phyloP scores from a whole-genome alignment of 2,329 filamentous ascomycete species.

The Fusarium avenaceum region DNA sequence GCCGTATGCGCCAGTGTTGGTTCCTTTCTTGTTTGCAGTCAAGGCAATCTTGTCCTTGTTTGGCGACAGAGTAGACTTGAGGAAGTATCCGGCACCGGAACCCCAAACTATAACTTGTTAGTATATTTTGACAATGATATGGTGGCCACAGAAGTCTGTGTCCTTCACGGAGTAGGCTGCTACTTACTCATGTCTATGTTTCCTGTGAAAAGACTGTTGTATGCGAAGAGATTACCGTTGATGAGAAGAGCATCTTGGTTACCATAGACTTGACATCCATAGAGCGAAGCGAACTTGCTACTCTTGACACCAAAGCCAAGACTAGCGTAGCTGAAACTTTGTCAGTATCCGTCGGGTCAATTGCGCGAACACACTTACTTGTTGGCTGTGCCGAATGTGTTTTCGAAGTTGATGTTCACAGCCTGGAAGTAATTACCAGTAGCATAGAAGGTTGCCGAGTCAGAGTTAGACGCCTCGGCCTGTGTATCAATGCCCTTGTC shows the following conservation, averaged over 20 bases:
- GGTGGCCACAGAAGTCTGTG: too few relatives aligned
- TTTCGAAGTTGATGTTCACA: conserved; percentile 46
- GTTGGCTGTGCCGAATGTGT: conserved; percentile 39
- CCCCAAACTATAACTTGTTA: conserved; percentile 49
- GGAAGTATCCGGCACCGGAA: conserved; percentile 60
- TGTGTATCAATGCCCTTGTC: conserved; percentile 44
- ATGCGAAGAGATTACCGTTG: conserved; percentile 62
- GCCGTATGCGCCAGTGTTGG: conserved; percentile 53
- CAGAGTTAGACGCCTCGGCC: conserved; percentile 43
- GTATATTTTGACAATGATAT: not conserved
- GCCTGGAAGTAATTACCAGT: conserved; percentile 47
- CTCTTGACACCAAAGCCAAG: conserved; percentile 61
- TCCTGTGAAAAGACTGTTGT: conserved; percentile 59
- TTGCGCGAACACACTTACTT: conserved; percentile 18
- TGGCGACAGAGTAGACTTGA: conserved; percentile 51
- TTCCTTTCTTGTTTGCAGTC: conserved; percentile 56
- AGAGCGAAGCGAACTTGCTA: conserved; percentile 53
- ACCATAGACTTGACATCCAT: conserved; percentile 61
- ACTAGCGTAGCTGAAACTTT: conserved; percentile 54
- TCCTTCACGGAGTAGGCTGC: too few relatives aligned
- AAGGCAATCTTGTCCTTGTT: conserved; percentile 51
- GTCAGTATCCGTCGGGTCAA: not conserved
- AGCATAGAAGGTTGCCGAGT: conserved; percentile 45
- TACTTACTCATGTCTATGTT: conserved; percentile 60
- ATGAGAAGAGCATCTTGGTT: conserved; percentile 66